These are phyloP conservation scores for Uncinocarpus reesii DNA, from an alignment of 2,329 filamentous ascomycete species.

Conservation along the genomic window DNA sequence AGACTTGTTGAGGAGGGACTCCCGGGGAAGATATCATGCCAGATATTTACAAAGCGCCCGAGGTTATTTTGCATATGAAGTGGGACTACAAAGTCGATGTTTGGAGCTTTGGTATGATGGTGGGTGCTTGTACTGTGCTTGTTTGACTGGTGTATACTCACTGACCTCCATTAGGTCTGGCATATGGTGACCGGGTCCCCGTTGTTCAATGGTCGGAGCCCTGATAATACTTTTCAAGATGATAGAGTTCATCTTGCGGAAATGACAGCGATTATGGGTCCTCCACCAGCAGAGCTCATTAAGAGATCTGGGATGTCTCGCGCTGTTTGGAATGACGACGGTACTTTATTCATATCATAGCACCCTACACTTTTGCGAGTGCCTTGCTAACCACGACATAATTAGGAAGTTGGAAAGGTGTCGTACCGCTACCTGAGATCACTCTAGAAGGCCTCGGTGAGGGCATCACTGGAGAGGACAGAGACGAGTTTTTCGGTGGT, in stretches of 20 bases:
- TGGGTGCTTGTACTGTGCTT: constrained; percentile 8
- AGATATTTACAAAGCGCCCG: constrained; percentile 20
- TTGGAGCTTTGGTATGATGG: constrained; percentile 22
- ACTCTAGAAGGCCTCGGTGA: not conserved
- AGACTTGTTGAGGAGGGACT: not conserved
- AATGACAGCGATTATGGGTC: constrained; percentile 18
- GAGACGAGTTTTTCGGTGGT: constrained; percentile 17
- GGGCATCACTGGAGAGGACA: constrained; percentile 22
- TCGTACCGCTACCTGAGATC: constrained; percentile 2
- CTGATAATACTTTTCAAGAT: not conserved
- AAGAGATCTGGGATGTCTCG: constrained; percentile 15
- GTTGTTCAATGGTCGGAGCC: constrained; percentile 1
- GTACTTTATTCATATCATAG: no score
- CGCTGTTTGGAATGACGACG: constrained; percentile 21
- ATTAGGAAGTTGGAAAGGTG: constrained; percentile 6
- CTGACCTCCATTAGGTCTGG: constrained; percentile 13
- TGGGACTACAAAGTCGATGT: constrained; percentile 22
- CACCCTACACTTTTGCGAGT: not conserved
- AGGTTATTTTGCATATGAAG: constrained; percentile 20
- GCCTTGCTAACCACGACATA: no score
- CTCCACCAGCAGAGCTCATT: constrained; percentile 15
- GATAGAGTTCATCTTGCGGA: constrained; percentile 20
- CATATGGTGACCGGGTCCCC: not conserved
- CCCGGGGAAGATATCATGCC: constrained; percentile 18
- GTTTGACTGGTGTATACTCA: not conserved